Evolutionary conservation across 2,329 filamentous ascomycete genomes (phyloP), one percentile per base, ranked within the genome.

Genomic region (Raffaelea deltoideospora): DNA sequence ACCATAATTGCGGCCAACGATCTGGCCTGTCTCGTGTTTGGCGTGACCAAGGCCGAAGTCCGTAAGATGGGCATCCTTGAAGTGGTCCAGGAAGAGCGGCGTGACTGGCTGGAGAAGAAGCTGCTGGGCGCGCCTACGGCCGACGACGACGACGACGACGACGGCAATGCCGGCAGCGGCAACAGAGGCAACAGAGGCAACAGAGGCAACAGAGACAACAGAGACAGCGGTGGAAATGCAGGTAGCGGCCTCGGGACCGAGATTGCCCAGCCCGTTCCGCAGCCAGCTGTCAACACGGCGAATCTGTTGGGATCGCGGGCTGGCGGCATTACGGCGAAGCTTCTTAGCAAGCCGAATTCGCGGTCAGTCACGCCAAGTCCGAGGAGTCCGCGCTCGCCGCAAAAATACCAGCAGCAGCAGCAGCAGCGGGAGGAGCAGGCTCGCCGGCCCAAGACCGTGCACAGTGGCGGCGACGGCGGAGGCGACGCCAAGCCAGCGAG

Each of bases 1-100:
- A 98, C 88, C 1, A 95, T 98, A 41, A 72, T 95, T 37, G 84
- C 90, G 3, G 90, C 90, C 34, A 98, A 98, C 53, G 90, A 98
- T 53, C 66, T 98, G 34, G 90, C 90, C 15, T 98, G 90, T 57
- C 66, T 98, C 31, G 79, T 96, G n/a, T 98, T 96, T 59, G 90
- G 90, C n/a, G 85, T 98, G 10, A 94, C 87, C n/a, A 84, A 85
- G 51, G 83, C 84, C 5, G 90, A 98, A 56, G 83, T 98, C 19
- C 76, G 86, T 38, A 95, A 86, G 53, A 76, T 96, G 64, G 88
- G 90, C 33, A 96, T 98, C 39, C 59, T 98, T 40, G 87, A 96
- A 53, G 85, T 98, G 22, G 86, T 98, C 15, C 82, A 88, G 55
- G 76, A 87, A 54, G 88, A 95, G 55, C 72, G 86, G 40, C 69